Evolutionary conservation across 2,329 filamentous ascomycete species (phyloP), one percentile per base, ranked within the genome.

Genomic region (Pseudogymnoascus sp.): DNA sequence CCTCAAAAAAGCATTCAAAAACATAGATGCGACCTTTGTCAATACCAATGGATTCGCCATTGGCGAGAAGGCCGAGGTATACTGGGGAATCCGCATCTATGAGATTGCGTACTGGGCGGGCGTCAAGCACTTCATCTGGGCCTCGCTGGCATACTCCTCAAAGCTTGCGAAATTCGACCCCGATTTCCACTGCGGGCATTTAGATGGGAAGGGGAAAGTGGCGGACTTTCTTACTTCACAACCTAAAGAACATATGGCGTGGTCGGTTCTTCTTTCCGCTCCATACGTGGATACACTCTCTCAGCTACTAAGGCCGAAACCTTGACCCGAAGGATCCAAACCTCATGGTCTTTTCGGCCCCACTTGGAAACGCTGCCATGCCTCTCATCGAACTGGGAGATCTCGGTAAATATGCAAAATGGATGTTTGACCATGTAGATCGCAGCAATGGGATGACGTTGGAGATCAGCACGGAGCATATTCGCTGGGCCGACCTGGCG

Each of bases 31-130:
- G 6, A 62, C 63, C 15, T 70, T 65, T 36, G 64, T 69, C 5
- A 70, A 70, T 36, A 66, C 64, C 3, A 66, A 70, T 58, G 67
- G 67, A 5, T 70, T 70, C 36, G 67, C 65, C 5, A 21, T 69
- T 12, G 69, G 69, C n/a, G 66, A 70, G 37, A 69, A 69, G 45
- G 61, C 60, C 27, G 69, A 70, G 61, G 58, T 65, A 2, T 70
- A 66, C 61, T 69, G 66, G 40, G 66, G 67, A 1, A 63, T 69
- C 33, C 59, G 69, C 5, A 61, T 65, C 8, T 70, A 66, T 36
- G 69, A 70, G 60, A 60, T 70, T 15, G 65, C 69, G 3, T 52
- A 60, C 18, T 25, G 52, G 12, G 52, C 60, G 10, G 58, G 63
- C 6, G 64, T 70, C 10, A 60, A 66, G 62, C 67, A 69, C 37